These are phyloP conservation scores for Sutorius eximius DNA, from an alignment of 1,284 basidiomycete genomes.

Conservation along the genomic window DNA sequence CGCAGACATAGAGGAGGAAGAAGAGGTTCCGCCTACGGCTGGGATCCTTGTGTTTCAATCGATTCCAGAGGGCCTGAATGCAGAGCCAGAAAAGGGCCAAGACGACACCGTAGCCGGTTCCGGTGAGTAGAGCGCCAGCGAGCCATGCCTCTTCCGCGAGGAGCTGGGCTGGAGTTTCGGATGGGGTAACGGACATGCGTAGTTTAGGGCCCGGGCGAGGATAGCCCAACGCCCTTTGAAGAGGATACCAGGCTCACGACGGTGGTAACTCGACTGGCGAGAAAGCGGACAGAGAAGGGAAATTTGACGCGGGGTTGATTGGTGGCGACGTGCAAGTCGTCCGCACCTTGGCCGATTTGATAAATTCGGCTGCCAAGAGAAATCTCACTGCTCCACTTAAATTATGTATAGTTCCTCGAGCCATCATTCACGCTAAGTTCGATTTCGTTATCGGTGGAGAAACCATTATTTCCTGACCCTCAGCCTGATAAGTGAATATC, in stretches of 20 bases:
- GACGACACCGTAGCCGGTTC: slow-evolving; percentile 28
- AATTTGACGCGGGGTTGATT: slow-evolving; percentile 3
- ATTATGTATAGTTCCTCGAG: neutral
- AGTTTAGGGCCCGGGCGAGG: neutral
- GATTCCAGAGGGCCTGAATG: slow-evolving; percentile 19
- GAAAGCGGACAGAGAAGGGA: neutral
- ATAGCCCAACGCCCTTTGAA: slow-evolving; percentile 5
- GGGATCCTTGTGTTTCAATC: slow-evolving; percentile 13
- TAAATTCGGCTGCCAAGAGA: neutral
- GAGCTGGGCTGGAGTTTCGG: slow-evolving; percentile 23
- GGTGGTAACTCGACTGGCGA: neutral
- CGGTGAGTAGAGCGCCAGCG: slow-evolving; percentile 29
- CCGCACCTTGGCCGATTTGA: neutral
- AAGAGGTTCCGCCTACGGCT: slow-evolving; percentile 13
- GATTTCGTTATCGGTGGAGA: neutral
- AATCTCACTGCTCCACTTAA: neutral
- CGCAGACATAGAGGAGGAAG: slow-evolving; percentile 28
- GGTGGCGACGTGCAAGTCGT: slow-evolving; percentile 3
- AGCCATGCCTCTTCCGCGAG: slow-evolving; percentile 32
- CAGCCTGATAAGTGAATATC: neutral
- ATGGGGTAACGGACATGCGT: slow-evolving; percentile 29
- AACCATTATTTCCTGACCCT: neutral
- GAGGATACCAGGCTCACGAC: neutral
- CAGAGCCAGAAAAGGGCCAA: slow-evolving; percentile 29
- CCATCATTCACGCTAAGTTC: neutral